These are phyloP conservation scores for Elaeis oleifera DNA, from an alignment of 202 grass and related monocot genomes.

Conservation along the genomic window DNA sequence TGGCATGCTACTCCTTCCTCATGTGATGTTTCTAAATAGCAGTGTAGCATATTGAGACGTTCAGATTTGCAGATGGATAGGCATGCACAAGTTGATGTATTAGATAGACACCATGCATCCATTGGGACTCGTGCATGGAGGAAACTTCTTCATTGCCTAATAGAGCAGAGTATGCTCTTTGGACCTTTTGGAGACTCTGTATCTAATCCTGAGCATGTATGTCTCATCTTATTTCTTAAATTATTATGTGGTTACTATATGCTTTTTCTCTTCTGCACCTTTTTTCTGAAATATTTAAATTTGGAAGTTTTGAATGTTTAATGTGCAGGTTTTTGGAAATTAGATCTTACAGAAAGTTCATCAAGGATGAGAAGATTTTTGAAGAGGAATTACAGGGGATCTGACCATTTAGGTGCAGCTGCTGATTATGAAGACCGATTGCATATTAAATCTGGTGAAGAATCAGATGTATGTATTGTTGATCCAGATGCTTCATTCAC, in stretches of 20 bases:
- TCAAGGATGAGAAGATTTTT: slow-evolving; percentile 98
- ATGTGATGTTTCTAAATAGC: slow-evolving; percentile 11
- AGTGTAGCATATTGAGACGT: slow-evolving; percentile 17
- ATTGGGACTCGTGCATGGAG: slow-evolving; percentile 85
- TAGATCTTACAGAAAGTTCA: slow-evolving; percentile 91
- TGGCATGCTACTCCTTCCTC: slow-evolving; percentile 13
- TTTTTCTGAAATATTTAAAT: too few relatives aligned
- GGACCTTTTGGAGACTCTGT: slow-evolving; percentile 71
- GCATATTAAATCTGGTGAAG: slow-evolving; percentile 38
- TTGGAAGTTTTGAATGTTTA: neutral
- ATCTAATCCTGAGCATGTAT: slow-evolving; percentile 60
- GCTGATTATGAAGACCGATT: slow-evolving; percentile 76
- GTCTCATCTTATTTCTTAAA: slow-evolving; percentile 11
- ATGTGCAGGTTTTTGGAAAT: slow-evolving; percentile 77
- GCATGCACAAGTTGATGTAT: slow-evolving; percentile 62
- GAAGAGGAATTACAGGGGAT: slow-evolving; percentile 91
- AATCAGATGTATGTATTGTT: slow-evolving; percentile 32
- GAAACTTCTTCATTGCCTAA: slow-evolving; percentile 85
- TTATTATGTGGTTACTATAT: neutral
- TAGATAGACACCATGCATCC: slow-evolving; percentile 48
- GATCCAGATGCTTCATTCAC: slow-evolving; percentile 42
- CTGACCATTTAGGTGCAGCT: slow-evolving; percentile 89
- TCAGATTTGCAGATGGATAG: slow-evolving; percentile 83
- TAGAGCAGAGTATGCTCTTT: slow-evolving; percentile 81
- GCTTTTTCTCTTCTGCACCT: neutral